phyloP scores from a whole-genome alignment of 164 flowering plant genomes.

The Nymphaea thermarum region DNA sequence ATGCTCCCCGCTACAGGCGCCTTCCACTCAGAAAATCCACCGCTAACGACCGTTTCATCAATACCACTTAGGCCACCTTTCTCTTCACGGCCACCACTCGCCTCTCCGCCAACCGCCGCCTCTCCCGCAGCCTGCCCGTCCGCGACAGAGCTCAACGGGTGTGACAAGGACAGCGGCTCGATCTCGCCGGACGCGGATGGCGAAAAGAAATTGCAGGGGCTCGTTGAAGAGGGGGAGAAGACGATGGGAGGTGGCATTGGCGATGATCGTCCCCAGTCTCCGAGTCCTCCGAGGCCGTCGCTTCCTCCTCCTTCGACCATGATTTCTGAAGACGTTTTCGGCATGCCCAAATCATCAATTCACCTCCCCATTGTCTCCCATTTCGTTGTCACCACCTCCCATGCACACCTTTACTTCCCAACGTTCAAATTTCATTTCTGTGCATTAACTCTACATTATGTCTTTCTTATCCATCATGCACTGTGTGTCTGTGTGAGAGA shows the following conservation, averaged over 20 bases:
- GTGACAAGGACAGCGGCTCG: too few species aligned
- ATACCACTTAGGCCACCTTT: background rate
- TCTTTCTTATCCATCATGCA: background rate
- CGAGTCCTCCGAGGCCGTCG: background rate
- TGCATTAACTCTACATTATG: background rate
- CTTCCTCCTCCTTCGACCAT: background rate
- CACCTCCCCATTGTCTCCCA: background rate
- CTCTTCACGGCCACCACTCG: background rate
- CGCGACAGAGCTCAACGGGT: background rate
- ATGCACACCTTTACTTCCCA: background rate
- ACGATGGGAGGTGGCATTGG: background rate
- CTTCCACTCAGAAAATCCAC: constrained; percentile 6
- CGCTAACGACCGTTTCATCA: constrained; percentile 1
- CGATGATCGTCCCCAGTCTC: background rate
- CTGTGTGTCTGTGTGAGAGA: background rate
- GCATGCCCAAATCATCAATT: background rate
- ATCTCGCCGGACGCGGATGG: background rate
- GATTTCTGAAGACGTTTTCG: background rate
- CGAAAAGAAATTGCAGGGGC: background rate
- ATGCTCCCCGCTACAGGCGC: constrained; percentile 12
- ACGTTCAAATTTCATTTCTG: background rate
- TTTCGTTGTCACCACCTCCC: background rate
- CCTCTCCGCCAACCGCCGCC: background rate
- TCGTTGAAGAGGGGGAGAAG: background rate
- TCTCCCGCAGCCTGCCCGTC: background rate